Evolutionary conservation across 164 flowering plant genomes (phyloP), one percentile per base, ranked within the genome.

Genomic region (Buxus sempervirens): DNA sequence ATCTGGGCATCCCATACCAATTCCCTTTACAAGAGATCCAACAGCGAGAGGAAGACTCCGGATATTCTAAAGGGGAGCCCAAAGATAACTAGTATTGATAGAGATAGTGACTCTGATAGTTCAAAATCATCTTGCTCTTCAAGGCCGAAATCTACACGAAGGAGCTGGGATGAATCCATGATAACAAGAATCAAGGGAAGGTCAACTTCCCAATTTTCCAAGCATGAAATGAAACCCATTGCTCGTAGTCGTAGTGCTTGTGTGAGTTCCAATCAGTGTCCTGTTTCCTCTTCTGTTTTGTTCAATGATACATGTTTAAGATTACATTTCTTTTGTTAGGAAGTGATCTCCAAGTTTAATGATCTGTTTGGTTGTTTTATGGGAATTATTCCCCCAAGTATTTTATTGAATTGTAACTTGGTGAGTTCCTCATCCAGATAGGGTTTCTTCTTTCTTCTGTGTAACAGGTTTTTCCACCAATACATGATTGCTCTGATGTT

Each of bases 31-130:
- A 41, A n/a, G 68, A 71, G 61, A 61, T 41, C 54, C 58, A 73
- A 65, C 24, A 32, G 25, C 2, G 81, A 67, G 54, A 70, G 61
- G 58, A 68, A 23, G 15, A 23, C 8, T 5, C 62, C 64, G 19
- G 63, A 72, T 72, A 60, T 60, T 63, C 16, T 65, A 19, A 72
- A 57, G 42, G 77, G 60, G 64, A 61, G 67, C 55, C 51, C 68
- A 19, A 65, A 57, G 49, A 63, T 72, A 18, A 75, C 65, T 48
- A 73, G 64, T 58, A 58, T 23, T 49, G 82, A 82, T 20, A 69
- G 79, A 38, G 80, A 79, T 62, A 69, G 73, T 56, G 86, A 88
- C 76, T 72, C 79, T 0, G 86, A 85, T 25, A 71, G 81, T 63
- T 65, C 76, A 10, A 70, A 41, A 21, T 77, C 84, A 21, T 70